Conservation (phyloP, 1,284 basidiomycete species). For the Fistulinella cinereoalba region DNA sequence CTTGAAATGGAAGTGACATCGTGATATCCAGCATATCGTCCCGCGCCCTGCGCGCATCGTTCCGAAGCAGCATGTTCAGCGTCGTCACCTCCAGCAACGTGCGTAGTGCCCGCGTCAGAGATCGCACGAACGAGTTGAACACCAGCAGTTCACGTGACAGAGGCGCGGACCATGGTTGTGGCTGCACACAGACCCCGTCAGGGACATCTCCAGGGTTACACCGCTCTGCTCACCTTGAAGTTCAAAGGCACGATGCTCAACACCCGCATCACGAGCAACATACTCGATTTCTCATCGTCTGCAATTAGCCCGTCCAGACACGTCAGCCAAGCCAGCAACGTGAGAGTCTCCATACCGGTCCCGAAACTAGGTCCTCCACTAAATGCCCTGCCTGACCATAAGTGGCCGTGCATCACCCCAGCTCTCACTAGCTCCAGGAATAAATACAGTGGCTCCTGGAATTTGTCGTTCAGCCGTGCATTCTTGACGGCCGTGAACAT, state of each 20-base stretch:
- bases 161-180: conserved; percentile 90
- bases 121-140: conserved; percentile 96
- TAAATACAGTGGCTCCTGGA: conserved; percentile 94
- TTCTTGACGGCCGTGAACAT: conserved; percentile 79
- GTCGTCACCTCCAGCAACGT: conserved; percentile 89
- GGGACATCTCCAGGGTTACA: background rate
- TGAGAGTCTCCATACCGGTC: conserved; percentile 51
- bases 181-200: conserved; percentile 38
- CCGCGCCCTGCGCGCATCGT: conserved; percentile 80
- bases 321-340: conserved; percentile 12
- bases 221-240: conserved; percentile 68
- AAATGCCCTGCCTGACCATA: conserved; percentile 86
- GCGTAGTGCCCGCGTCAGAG: conserved; percentile 85
- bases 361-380: conserved; percentile 96
- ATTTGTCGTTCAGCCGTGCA: conserved; percentile 91
- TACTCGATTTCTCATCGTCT: conserved; percentile 89
- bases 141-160: conserved; percentile 94
- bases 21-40: conserved; percentile 94
- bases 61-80: conserved; percentile 87
- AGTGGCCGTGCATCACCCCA: conserved; percentile 91
- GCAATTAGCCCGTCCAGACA: conserved; percentile 25
- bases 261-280: conserved; percentile 95
- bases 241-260: conserved; percentile 90
- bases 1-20: conserved; percentile 89
- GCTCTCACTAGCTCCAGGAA: conserved; percentile 92